phyloP scores from a whole-genome alignment of 2,329 filamentous ascomycete genomes.

The Trichophyton benhamiae region DNA sequence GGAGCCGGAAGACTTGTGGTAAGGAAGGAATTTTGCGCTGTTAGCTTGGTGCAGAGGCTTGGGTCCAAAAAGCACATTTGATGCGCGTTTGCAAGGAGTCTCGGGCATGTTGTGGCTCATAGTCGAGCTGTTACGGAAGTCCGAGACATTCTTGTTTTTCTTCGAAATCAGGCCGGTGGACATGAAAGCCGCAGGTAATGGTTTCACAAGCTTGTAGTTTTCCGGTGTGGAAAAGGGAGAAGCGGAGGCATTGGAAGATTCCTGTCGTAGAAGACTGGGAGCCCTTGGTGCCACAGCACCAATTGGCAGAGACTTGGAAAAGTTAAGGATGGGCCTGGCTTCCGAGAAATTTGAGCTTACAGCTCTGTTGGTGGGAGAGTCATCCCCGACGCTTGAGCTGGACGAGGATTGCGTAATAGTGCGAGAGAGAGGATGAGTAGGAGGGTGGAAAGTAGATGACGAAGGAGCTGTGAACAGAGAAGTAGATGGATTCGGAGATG shows the following conservation, averaged over 20 bases:
- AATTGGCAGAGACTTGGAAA: constrained; percentile 64
- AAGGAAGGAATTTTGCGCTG: constrained; percentile 37
- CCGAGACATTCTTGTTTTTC: constrained; percentile 71
- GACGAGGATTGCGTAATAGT: constrained; percentile 81
- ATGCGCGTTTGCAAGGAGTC: constrained; percentile 85
- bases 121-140: constrained; percentile 37
- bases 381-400: constrained; percentile 62
- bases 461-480: constrained; percentile 26
- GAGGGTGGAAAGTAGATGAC: constrained; percentile 27
- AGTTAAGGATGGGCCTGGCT: constrained; percentile 43
- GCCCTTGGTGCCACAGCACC: constrained; percentile 40
- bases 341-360: constrained; percentile 40
- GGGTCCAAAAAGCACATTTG: constrained; percentile 52
- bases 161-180: constrained; percentile 93
- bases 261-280: constrained; percentile 34
- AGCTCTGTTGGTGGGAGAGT: constrained; percentile 54
- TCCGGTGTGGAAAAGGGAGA: constrained; percentile 59
- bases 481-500: constrained; percentile 47
- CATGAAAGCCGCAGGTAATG: constrained; percentile 73
- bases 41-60: constrained; percentile 45
- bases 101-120: constrained; percentile 67
- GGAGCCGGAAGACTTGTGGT: neutral
- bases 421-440: constrained; percentile 69
- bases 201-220: constrained; percentile 62
- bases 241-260: constrained; percentile 39